Evolutionary conservation across 1,139 yeast genomes (phyloP), one percentile per base, ranked within the genome.

Genomic region (Hanseniaspora sp.): DNA sequence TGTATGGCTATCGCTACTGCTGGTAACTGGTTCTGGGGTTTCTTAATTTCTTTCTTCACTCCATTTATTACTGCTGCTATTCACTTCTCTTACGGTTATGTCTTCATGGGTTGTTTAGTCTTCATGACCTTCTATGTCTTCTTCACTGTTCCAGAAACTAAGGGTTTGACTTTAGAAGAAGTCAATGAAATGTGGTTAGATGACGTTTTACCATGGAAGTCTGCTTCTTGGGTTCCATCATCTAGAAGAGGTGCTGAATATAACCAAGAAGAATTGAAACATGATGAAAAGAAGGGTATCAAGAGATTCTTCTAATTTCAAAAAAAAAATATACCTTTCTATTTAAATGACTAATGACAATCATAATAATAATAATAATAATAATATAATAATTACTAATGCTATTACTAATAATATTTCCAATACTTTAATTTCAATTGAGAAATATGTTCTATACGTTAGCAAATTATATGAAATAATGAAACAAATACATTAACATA

Each of bases 1-100:
- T 86, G 83, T 60, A 82, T 84, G 82, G 80, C 86, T 58, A 70
- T 84, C 59, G 84, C 90, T 53, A 73, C 79, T 43, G 83, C 83
- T 57, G 76, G 83, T 55, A 83, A 83, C 73, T 85, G 92, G 92
- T 57, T 81, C 53, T 80, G 82, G 81, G 86, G 86, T 65, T 84
- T 83, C 78, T 74, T 81, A 62, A 82, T 83, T 66, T 77, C 85
- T 13, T 81, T 82, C 75, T 81, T 80, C 73, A 82, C 88, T 57
- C 86, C 88, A 58, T 80, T 80, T 69, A 80, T 83, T 62, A 79
- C 83, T 48, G 63, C 63, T 56, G 74, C 74, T 49, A 77, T 77
- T 60, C 72, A 73, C 63, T 76, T 77, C 68, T 73, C 79, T 73
- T 83, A 81, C 67, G 90, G 92, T 62, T 83, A 78, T 64, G 87